A percentile compares a stretch with the other conserved stretches of the same genome.
Conservation (phyloP, 805 yeast species). For the Candida caryicola region DNA sequence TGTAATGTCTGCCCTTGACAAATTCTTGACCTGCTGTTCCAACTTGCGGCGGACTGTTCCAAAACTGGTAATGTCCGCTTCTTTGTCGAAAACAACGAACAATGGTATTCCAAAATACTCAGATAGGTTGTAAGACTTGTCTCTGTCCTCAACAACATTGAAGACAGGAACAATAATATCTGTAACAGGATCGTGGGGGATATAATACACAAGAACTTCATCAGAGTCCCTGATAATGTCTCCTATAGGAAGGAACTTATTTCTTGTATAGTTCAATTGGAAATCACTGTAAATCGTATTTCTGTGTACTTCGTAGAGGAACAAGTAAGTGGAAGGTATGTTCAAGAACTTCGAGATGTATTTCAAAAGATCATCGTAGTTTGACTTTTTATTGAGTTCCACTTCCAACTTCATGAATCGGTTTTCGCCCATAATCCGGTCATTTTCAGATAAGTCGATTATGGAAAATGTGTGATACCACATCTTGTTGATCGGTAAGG, state of each 20-base stretch:
- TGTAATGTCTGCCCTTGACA: conserved; percentile 23
- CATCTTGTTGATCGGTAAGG: conserved; percentile 70
- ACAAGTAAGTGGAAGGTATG: conserved; percentile 25
- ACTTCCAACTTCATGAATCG: conserved; percentile 53
- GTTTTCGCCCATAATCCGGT: conserved; percentile 19
- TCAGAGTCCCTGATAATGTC: conserved; percentile 66
- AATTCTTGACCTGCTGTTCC: conserved; percentile 33
- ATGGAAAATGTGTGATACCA: conserved; percentile 69
- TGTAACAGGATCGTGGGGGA: conserved; percentile 43
- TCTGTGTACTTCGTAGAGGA: conserved; percentile 51
- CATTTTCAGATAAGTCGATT: conserved; percentile 46
- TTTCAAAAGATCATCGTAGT: conserved; percentile 58
- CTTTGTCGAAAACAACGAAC: conserved; percentile 54
- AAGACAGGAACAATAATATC: conserved; percentile 57
- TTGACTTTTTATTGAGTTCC: conserved; percentile 64
- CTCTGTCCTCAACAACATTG: conserved; percentile 40
- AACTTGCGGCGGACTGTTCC: conserved; percentile 58
- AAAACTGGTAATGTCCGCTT: conserved; percentile 51
- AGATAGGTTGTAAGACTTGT: conserved; percentile 33
- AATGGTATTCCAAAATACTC: conserved; percentile 75
- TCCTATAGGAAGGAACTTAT: conserved; percentile 59
- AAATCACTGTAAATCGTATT: conserved; percentile 67
- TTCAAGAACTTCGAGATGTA: conserved; percentile 53
- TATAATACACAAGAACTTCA: conserved; percentile 59
- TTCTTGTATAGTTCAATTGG: conserved; percentile 52